These are phyloP conservation scores for Orbilia brochopaga DNA, from an alignment of 2,329 filamentous ascomycete species.

Conservation along the genomic window DNA sequence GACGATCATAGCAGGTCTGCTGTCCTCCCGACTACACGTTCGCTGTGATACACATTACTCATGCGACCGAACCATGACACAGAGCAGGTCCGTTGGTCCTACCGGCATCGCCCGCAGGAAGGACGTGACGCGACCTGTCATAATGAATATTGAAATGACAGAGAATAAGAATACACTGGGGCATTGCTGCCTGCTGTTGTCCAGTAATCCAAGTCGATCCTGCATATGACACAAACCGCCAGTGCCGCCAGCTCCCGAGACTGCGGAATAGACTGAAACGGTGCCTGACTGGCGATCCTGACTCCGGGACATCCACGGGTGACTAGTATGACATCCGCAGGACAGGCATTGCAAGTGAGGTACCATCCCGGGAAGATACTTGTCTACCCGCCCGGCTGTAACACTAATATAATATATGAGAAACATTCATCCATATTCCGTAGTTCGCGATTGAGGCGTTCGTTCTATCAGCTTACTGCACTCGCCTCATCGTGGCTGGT, in stretches of 20 bases:
- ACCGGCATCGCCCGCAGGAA: constrained; percentile 3
- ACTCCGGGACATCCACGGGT: not conserved
- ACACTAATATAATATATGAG: no score
- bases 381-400: no score
- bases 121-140: not conserved
- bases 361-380: constrained; percentile 43
- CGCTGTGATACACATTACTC: constrained; percentile 26
- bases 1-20: constrained; percentile 19
- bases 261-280: not conserved
- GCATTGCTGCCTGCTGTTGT: not conserved
- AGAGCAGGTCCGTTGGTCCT: not conserved
- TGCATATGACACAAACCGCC: not conserved
- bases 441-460: not conserved
- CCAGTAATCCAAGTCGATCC: not conserved
- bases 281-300: not conserved
- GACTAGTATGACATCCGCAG: not conserved
- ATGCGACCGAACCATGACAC: constrained; percentile 16
- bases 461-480: constrained; percentile 25
- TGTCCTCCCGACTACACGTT: constrained; percentile 2
- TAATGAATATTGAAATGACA: no score
- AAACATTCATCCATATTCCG: no score
- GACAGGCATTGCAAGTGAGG: constrained; percentile 9
- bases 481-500: constrained; percentile 36
- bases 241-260: not conserved
- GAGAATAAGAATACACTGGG: not conserved